These are phyloP conservation scores for Solanum dulcamara DNA, from an alignment of 257 asterid genomes.

Conservation along the genomic window DNA sequence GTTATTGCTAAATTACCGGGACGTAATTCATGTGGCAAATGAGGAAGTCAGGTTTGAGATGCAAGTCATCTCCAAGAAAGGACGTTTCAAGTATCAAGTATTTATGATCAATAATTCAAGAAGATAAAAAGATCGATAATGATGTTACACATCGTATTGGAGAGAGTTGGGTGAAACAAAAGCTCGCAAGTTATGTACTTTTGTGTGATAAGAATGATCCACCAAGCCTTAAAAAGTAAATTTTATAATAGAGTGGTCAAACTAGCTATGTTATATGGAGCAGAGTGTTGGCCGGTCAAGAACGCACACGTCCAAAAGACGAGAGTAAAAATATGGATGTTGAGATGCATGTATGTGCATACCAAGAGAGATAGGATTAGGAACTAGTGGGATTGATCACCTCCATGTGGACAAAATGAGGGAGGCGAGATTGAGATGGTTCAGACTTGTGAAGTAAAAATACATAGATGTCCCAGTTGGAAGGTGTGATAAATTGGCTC, in stretches of 20 bases:
- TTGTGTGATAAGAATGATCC: background rate
- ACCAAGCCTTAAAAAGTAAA: background rate
- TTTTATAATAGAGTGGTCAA: background rate
- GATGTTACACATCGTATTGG: background rate
- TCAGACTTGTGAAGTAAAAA: background rate
- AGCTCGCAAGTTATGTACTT: no score
- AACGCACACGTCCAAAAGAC: background rate
- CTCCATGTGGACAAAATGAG: rapidly evolving
- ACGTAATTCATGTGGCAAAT: background rate
- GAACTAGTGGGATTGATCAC: background rate
- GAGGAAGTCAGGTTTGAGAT: background rate
- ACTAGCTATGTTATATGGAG: background rate
- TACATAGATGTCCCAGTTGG: background rate
- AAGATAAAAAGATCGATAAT: rapidly evolving
- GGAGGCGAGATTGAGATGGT: background rate
- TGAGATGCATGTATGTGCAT: background rate
- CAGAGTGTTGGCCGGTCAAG: background rate
- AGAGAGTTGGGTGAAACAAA: no score
- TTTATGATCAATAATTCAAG: background rate
- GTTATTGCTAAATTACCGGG: background rate
- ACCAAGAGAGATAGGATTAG: background rate
- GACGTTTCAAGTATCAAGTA: background rate
- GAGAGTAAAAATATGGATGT: background rate
- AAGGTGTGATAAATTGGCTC: background rate
- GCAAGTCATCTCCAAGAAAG: background rate